A percentile compares a stretch with the other conserved stretches of the same genome.
Evolutionary conservation across 441 rosid species (phyloP).

Genomic region (Flueggea neowawraea): DNA sequence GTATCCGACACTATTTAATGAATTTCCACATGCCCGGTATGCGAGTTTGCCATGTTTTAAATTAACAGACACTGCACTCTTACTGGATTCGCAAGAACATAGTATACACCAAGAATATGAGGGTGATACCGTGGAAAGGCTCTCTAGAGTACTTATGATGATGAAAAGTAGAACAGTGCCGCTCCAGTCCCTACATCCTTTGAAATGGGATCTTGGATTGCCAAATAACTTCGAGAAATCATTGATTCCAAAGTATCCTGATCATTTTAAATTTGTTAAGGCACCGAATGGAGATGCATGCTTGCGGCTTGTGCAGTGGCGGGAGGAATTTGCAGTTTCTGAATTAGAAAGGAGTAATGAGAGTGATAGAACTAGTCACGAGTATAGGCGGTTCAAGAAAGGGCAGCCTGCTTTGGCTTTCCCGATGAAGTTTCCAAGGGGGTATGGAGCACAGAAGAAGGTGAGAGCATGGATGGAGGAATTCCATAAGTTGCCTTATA

Average conservation of each 20-base stretch:
- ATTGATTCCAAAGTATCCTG: slow-evolving; percentile 58
- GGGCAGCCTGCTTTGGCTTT: slow-evolving; percentile 68
- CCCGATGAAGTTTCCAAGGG: slow-evolving; percentile 88
- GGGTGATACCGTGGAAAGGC: slow-evolving; percentile 73
- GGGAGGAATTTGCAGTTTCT: slow-evolving; percentile 64
- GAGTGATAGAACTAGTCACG: slow-evolving; percentile 33
- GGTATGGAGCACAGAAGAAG: slow-evolving; percentile 89
- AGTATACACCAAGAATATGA: slow-evolving; percentile 59
- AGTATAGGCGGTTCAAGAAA: slow-evolving; percentile 72
- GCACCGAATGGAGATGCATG: slow-evolving; percentile 49
- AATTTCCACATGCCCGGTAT: slow-evolving; percentile 81
- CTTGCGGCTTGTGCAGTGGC: slow-evolving; percentile 66
- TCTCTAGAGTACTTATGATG: slow-evolving; percentile 87
- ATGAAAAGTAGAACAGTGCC: slow-evolving; percentile 63
- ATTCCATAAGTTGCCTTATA: slow-evolving; percentile 90
- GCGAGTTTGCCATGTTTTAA: slow-evolving; percentile 84
- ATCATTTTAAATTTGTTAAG: slow-evolving; percentile 59
- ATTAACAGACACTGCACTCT: slow-evolving; percentile 74
- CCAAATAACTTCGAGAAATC: slow-evolving; percentile 71
- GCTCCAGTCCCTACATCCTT: slow-evolving; percentile 63
- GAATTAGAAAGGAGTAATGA: slow-evolving; percentile 62
- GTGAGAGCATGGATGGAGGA: slow-evolving; percentile 96
- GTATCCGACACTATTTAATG: slow-evolving; percentile 92
- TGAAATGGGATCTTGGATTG: slow-evolving; percentile 91
- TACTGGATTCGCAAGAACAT: slow-evolving; percentile 81